A percentile compares a stretch with the other conserved stretches of the same genome.
These are phyloP conservation scores for Fusarium euwallaceae DNA, from an alignment of 2,329 filamentous ascomycete species.

Conservation along the genomic window DNA sequence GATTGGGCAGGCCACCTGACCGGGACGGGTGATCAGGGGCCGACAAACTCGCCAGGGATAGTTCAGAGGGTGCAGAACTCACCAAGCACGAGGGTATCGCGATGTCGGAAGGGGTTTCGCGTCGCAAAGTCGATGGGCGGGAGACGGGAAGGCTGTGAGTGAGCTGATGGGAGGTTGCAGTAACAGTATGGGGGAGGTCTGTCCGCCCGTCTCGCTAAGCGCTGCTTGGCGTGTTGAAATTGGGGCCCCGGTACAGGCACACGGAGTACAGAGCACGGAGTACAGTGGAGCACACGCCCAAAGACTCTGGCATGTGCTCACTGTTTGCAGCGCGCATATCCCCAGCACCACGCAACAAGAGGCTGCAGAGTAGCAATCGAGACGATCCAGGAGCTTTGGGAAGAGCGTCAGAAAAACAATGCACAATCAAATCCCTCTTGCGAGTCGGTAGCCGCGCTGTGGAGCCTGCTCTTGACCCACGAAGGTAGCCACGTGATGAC, in stretches of 20 bases:
- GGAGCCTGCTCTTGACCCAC: constrained; percentile 47
- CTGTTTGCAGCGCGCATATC: constrained; percentile 34
- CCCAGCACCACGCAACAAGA: constrained; percentile 37
- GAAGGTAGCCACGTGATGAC: constrained; percentile 54
- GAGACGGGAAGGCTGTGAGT: constrained; percentile 38
- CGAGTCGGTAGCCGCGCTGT: constrained; percentile 37
- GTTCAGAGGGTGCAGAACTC: constrained; percentile 38
- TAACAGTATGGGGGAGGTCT: constrained; percentile 43
- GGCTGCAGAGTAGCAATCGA: constrained; percentile 12
- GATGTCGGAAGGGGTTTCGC: constrained; percentile 44
- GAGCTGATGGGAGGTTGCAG: constrained; percentile 49
- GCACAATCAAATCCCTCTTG: constrained; percentile 45
- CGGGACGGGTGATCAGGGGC: constrained; percentile 24
- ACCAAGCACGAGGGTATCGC: constrained; percentile 43
- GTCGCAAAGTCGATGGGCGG: constrained; percentile 43
- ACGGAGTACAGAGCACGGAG: constrained; percentile 41
- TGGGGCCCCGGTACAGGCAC: constrained; percentile 42
- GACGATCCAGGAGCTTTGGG: constrained; percentile 20
- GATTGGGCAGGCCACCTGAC: constrained; percentile 33
- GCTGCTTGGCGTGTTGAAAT: constrained; percentile 51
- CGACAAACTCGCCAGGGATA: constrained; percentile 33
- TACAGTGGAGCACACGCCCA: constrained; percentile 50
- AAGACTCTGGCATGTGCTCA: constrained; percentile 48
- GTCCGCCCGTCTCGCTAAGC: constrained; percentile 49
- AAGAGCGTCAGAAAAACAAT: constrained; percentile 28